Evolutionary conservation across 441 rosid genomes (phyloP).

Genomic region (Theobroma grandiflorum): DNA sequence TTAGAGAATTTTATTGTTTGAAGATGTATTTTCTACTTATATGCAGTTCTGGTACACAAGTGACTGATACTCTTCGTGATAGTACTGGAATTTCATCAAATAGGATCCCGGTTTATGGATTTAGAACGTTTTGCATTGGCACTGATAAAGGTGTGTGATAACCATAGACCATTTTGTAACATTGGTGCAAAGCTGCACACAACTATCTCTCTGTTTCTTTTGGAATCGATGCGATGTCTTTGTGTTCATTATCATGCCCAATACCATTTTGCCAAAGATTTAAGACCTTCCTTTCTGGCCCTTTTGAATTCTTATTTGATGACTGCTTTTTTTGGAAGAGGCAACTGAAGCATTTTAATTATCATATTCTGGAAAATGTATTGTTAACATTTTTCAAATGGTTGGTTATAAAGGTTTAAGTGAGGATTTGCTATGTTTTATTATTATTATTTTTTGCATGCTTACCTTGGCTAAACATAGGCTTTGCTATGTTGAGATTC

Average conservation of each 20-base stretch:
- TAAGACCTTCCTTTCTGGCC: neutral
- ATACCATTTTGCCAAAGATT: neutral
- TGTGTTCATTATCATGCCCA: neutral
- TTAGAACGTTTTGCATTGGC: constrained; percentile 74
- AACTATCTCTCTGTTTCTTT: constrained; percentile 7
- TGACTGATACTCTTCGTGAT: constrained; percentile 45
- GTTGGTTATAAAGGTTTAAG: constrained; percentile 11
- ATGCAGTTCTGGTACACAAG: constrained; percentile 56
- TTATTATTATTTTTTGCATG: no score
- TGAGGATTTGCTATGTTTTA: neutral
- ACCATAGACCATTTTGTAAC: constrained; percentile 30
- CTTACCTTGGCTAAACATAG: no score
- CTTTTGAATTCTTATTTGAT: neutral
- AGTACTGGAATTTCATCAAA: constrained; percentile 49
- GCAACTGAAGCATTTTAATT: neutral
- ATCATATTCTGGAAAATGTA: neutral
- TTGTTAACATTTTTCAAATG: neutral
- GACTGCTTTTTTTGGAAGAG: neutral
- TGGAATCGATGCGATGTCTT: neutral
- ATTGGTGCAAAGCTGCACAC: neutral
- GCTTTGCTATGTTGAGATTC: neutral
- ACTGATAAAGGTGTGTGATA: constrained; percentile 62
- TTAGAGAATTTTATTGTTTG: constrained; percentile 29
- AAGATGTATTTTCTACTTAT: constrained; percentile 36
- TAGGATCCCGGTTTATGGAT: constrained; percentile 62